Percentiles rank a stretch among this genome's conserved stretches.
phyloP scores from a whole-genome alignment of 352 stramenopile genomes.

The Phytophthora pluvialis region DNA sequence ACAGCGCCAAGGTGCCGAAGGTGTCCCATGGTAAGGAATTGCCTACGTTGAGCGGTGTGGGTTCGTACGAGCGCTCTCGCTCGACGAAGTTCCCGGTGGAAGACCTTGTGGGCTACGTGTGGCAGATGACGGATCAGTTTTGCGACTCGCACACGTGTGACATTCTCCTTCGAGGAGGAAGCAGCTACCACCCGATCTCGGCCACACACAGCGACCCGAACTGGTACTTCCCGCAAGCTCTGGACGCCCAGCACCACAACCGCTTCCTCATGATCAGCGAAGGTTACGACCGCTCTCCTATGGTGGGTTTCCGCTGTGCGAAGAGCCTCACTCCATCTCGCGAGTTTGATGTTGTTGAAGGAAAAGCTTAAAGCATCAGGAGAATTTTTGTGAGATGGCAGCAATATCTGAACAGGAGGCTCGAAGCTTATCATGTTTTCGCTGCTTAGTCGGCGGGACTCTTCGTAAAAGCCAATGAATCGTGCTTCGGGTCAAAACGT shows the following conservation, averaged over 20 bases:
- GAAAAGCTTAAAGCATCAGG: too few relatives aligned
- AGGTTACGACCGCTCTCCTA: slow-evolving; percentile 74
- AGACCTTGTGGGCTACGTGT: slow-evolving; percentile 84
- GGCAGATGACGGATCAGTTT: slow-evolving; percentile 89
- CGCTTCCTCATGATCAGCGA: slow-evolving; percentile 77
- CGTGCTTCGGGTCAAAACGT: too few relatives aligned
- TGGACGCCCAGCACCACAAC: slow-evolving; percentile 71
- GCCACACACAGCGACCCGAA: slow-evolving; percentile 78
- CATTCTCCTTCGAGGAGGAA: slow-evolving; percentile 78
- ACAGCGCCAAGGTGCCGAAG: slow-evolving; percentile 34
- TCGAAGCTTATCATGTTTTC: too few relatives aligned
- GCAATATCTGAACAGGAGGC: too few relatives aligned
- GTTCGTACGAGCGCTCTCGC: slow-evolving; percentile 51
- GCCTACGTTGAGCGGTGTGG: slow-evolving; percentile 51
- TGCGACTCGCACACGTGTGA: slow-evolving; percentile 84
- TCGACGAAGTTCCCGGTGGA: slow-evolving; percentile 61
- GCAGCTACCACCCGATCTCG: slow-evolving; percentile 70
- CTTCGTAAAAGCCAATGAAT: too few relatives aligned
- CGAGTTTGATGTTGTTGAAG: slow-evolving; percentile 13
- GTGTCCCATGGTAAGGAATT: slow-evolving; percentile 44
- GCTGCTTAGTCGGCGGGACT: too few relatives aligned
- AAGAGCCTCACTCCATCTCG: slow-evolving; percentile 33
- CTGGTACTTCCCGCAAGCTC: slow-evolving; percentile 87
- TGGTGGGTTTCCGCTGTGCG: slow-evolving; percentile 81
- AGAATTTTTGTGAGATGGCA: too few relatives aligned